Evolutionary conservation across 1,139 yeast genomes (phyloP), one percentile per base, ranked within the genome.

Genomic region (Blastobotrys petasosporus): DNA sequence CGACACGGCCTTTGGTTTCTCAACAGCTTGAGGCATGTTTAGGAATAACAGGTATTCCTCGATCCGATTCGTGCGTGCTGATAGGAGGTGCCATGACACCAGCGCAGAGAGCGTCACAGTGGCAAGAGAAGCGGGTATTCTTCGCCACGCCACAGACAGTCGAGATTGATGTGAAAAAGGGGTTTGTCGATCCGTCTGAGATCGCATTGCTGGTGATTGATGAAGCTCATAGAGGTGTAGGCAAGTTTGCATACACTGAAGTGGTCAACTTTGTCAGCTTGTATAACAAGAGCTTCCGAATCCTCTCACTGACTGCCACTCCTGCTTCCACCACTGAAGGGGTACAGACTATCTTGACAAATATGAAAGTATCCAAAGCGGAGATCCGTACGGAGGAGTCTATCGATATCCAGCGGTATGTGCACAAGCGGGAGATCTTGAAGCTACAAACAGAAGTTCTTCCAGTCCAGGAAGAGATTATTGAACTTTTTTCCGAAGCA

Each of bases 81-180:
- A 67, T 92, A 40, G 60, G 61, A 3, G 49, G 54, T 15, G 32
- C 41, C 6, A 35, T 59, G 38, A 41, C 54, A 2, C 58, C 61
- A 15, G 46, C 48, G 2, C 47, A 48, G 15, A 71, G 97, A 49
- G 78, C 74, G 3, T 80, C 76, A 29, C 80, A 86, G 12, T 94
- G 97, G 97, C 68, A 71, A 32, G 63, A 71, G 6, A 85, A 83
- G 55, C 70, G 88, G 31, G 88, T 94, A 1, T 86, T 94, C 59
- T 94, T 94, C 64, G 80, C 97, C 1, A 94, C 99, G 0, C 98
- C 99, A 0, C 98, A 94, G 60, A 95, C 92, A 10, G 92, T 92
- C 1, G 96, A 87, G 52, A 87, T 88, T 63, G 99, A 94, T 64
- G 69, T 94, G 49, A 73, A 77, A 36, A 69, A 79, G 32, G 97